Base-by-base conservation (phyloP, 371 early-diverging fungal genomes). In the Rhizopus stolonifer region DNA sequence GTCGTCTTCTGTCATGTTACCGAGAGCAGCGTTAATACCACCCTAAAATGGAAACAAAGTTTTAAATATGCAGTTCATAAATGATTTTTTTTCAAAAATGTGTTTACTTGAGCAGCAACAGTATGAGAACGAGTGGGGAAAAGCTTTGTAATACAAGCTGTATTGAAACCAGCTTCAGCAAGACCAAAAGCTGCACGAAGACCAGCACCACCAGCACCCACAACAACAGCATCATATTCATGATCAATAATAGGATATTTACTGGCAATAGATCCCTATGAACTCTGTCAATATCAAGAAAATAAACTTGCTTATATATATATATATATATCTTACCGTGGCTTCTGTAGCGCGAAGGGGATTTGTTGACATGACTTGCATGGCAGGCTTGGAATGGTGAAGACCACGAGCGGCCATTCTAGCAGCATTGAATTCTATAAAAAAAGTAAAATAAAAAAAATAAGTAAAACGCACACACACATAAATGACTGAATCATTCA, bases 71-170 rank as follows among this genome's bases (percentile, higher is more conserved):
- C n/a, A n/a, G n/a, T n/a, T n/a, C n/a, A n/a, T n/a, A n/a, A n/a
- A n/a, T n/a, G n/a, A n/a, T n/a, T n/a, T n/a, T n/a, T n/a, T n/a
- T n/a, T n/a, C n/a, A n/a, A n/a, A n/a, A 25, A 36, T 32, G n/a
- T 17, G 17, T 22, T 66, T 77, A 87, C 87, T 71, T 98, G 98
- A 42, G 98, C 98, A 50, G 98, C 98, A 39, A 96, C 96, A 25
- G 98, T 98, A 83, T 98, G 98, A 29, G 96, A 95, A 64, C 99
- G 90, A 43, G 98, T 97, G 43, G 99, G 98, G 85, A 98, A 98
- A 43, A 98, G 84, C 76, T 97, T 98, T 54, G 94, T 92, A 58
- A 97, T 93, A 74, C 98, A 98, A n/a, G 98, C 99, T 22, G 94
- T 95, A 69, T 96, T 95, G 68, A 95, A 91, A 45, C 99, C 99